phyloP scores from a whole-genome alignment of 2,329 filamentous ascomycete species.

The Hypoxylon sp. region DNA sequence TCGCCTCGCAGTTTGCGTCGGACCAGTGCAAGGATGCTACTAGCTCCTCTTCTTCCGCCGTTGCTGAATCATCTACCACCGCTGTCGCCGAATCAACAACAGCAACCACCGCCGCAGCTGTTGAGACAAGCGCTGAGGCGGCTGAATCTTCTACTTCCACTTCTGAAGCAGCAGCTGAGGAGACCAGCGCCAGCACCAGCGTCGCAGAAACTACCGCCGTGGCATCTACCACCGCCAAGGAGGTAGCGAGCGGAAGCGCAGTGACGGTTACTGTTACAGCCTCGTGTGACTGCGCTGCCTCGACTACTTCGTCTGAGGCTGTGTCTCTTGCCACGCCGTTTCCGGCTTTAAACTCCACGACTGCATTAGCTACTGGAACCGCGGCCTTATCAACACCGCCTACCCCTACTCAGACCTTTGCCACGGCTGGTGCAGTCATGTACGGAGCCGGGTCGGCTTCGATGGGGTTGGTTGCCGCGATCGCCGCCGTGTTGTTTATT shows the following conservation, averaged over 20 bases:
- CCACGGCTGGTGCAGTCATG: slow-evolving; percentile 33
- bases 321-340: slow-evolving; percentile 4
- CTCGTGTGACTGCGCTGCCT: slow-evolving; percentile 8
- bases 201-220: no score
- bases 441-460: slow-evolving; percentile 35
- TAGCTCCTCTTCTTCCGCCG: background rate
- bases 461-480: slow-evolving; percentile 35
- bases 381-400: slow-evolving; percentile 24
- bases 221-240: slow-evolving; percentile 9
- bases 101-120: background rate
- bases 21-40: slow-evolving; percentile 32
- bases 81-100: background rate
- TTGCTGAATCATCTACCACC: background rate
- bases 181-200: background rate
- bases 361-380: slow-evolving; percentile 20
- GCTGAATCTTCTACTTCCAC: background rate
- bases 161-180: background rate
- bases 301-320: background rate
- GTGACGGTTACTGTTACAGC: slow-evolving; percentile 36
- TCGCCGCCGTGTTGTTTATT: slow-evolving; percentile 39
- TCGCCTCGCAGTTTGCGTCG: slow-evolving; percentile 25
- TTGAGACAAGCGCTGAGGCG: background rate
- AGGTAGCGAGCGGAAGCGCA: slow-evolving; percentile 2
- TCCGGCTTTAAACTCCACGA: slow-evolving; percentile 32
- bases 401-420: slow-evolving; percentile 19